phyloP scores from a whole-genome alignment of 2,329 filamentous ascomycete genomes.

The Nothophaeocryptopus gaeumannii region DNA sequence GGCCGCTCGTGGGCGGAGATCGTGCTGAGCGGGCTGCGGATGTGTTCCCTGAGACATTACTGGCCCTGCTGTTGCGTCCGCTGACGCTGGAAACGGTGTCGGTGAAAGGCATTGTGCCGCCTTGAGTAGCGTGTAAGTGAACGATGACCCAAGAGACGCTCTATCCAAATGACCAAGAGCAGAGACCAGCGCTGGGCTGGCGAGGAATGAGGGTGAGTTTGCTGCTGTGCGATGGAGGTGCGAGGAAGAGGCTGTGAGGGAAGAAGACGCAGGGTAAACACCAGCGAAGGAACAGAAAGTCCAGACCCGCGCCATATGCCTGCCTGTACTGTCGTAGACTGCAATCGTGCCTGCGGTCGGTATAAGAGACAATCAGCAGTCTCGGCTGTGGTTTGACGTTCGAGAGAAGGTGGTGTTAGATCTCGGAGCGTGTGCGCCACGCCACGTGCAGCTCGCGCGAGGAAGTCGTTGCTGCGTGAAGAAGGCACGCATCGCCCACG shows the following conservation, averaged over 20 bases:
- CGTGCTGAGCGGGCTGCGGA: constrained; percentile 28
- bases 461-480: too few species aligned
- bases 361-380: too few species aligned
- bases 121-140: constrained; percentile 27
- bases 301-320: not conserved
- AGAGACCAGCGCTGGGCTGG: constrained; percentile 20
- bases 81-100: constrained; percentile 46
- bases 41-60: constrained; percentile 42
- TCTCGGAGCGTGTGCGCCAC: too few species aligned
- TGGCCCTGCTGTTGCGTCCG: constrained; percentile 48
- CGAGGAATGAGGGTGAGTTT: constrained; percentile 17
- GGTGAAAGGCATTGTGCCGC: constrained; percentile 45
- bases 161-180: constrained; percentile 32
- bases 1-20: constrained; percentile 31
- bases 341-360: constrained; percentile 6
- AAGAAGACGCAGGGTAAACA: constrained; percentile 5
- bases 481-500: too few species aligned
- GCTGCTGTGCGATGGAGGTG: constrained; percentile 18
- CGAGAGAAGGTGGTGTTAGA: too few species aligned
- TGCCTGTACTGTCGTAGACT: not conserved
- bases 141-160: constrained; percentile 27
- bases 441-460: too few species aligned
- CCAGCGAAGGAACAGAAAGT: not conserved
- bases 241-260: constrained; percentile 10
- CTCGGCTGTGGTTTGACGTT: too few species aligned